Evolutionary conservation across 169 alveolate genomes (phyloP).

Genomic region (Plasmodium coatneyi): DNA sequence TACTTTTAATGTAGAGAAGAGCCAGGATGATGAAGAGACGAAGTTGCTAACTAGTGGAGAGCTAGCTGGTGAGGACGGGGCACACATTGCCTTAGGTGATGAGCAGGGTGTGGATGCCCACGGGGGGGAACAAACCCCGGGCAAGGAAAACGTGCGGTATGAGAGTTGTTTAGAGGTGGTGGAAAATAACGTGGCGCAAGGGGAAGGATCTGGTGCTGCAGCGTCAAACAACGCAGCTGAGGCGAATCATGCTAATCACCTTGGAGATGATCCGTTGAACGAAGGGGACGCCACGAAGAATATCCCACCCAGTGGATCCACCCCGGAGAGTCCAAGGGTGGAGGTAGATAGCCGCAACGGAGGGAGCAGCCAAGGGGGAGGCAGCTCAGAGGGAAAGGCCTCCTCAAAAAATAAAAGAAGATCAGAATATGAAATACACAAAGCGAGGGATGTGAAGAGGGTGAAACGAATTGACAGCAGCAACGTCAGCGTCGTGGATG

Average conservation of each 20-base stretch:
- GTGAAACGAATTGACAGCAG: background rate
- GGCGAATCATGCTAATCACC: background rate
- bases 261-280: background rate
- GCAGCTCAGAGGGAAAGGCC: background rate
- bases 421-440: background rate
- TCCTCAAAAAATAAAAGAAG: background rate
- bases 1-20: background rate
- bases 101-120: background rate
- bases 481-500: background rate
- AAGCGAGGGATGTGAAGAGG: background rate
- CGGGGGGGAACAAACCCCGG: background rate
- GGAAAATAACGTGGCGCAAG: background rate
- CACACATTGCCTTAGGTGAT: background rate
- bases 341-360: background rate
- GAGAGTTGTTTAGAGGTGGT: conserved; percentile 13
- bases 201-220: background rate
- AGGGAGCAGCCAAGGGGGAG: background rate
- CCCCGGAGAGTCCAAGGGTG: background rate
- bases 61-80: background rate
- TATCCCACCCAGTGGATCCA: background rate
- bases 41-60: background rate
- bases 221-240: background rate
- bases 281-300: background rate
- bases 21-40: background rate
- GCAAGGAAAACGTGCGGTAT: background rate